Base-by-base conservation (phyloP, 768 basidiomycete species). In the Hericium erinaceus region DNA sequence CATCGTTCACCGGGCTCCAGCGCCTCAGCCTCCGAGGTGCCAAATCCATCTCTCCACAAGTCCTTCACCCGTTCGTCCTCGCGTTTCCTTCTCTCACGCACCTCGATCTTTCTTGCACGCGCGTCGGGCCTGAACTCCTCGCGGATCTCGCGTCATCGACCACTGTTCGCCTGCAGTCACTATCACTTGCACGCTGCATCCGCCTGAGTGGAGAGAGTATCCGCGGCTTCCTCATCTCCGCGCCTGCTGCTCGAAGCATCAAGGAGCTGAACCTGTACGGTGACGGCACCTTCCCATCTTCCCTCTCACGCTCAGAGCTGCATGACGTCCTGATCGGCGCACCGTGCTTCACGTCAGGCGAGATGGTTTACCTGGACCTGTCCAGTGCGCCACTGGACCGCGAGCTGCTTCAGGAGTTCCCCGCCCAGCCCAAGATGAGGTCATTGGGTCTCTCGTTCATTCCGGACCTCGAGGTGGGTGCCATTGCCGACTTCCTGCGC, bases 391-490 rank as follows among this genome's bases (percentile, higher is more conserved):
- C 88, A 0, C 63, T 98, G 5, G 69, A 74, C 48, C 74, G 78
- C 8, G 70, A 86, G 7, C 70, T 86, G 6, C 61, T 65, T 15
- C 73, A 76, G 10, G 67, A 73, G 1, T 83, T 83, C 66, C 77
- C 78, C 16, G 71, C 82, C 7, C 92, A 92, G 68, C 83, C 83
- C 2, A 77, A 77, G 48, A 76, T 99, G 26, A 84, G 95, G 56
- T 93, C 92, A 18, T 76, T 98, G 40, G 95, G 97, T 5, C 79
- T 99, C 24, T 94, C 92, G 8, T 84, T 92, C 69, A 90, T 97
- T 57, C 82, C 89, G 5, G 67, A 75, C 28, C 78, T 98, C 38
- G 76, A 80, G 46, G 73, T 98, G 26, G 74, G 74, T 20, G 78
- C 75, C 5, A 75, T 98, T 56, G 72, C 85, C 7, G 72, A 79